Evolutionary conservation across 73 alveolate species (phyloP).

Genomic region (Paramecium pentaurelia): DNA sequence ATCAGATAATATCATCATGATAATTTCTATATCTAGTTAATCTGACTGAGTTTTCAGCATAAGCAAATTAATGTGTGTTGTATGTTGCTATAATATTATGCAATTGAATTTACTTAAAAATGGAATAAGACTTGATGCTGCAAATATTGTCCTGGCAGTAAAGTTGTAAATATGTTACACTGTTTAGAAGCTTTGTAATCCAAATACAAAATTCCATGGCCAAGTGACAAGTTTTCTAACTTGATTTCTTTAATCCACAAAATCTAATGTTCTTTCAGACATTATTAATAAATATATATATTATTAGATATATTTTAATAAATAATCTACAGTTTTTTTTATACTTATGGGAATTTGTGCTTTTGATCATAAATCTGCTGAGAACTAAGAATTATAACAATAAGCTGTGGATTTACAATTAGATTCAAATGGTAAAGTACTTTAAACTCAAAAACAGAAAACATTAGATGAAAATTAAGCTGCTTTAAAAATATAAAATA

Average conservation of each 20-base stretch:
- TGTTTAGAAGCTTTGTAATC: background rate
- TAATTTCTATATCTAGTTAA: slow-evolving; percentile 6
- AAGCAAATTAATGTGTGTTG: background rate
- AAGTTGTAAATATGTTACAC: slow-evolving; percentile 14
- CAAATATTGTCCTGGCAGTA: background rate
- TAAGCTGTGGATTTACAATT: background rate
- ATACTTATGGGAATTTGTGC: background rate
- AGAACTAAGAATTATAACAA: background rate
- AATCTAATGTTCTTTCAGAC: slow-evolving; percentile 26
- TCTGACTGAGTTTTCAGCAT: background rate
- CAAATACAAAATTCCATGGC: slow-evolving; percentile 35
- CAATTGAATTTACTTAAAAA: background rate
- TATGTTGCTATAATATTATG: background rate
- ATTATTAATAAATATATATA: background rate
- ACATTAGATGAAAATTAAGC: background rate
- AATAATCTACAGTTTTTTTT: background rate
- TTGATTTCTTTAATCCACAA: background rate
- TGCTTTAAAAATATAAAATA: background rate
- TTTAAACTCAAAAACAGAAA: background rate
- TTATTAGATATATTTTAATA: background rate
- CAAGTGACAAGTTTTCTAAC: background rate
- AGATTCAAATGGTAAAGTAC: background rate
- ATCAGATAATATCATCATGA: background rate
- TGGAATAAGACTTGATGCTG: background rate
- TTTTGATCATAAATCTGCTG: background rate